These are phyloP conservation scores for Amanita thiersii DNA, from an alignment of 768 basidiomycete genomes.

Conservation along the genomic window DNA sequence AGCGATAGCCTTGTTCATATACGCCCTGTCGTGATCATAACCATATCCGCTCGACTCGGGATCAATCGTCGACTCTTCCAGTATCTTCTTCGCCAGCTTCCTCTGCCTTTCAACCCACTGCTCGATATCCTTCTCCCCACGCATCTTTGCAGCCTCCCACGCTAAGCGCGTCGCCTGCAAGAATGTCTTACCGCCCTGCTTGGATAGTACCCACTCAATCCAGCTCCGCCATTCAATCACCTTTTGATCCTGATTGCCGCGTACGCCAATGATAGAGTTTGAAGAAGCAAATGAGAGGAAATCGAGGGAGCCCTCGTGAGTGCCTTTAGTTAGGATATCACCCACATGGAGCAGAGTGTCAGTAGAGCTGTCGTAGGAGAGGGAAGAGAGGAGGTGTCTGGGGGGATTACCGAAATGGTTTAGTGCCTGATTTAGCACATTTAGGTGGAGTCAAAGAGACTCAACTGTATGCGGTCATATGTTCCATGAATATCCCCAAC, in stretches of 20 bases:
- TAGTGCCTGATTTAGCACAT: not conserved
- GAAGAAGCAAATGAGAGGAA: conserved; percentile 58
- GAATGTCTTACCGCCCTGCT: conserved; percentile 46
- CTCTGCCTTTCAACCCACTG: conserved; percentile 29
- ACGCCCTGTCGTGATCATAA: conserved; percentile 11
- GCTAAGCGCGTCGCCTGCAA: conserved; percentile 37
- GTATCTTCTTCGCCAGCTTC: conserved; percentile 12
- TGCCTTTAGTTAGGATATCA: conserved; percentile 71
- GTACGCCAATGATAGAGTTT: conserved; percentile 66
- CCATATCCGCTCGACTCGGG: not conserved
- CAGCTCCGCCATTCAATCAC: conserved; percentile 87
- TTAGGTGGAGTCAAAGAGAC: not conserved
- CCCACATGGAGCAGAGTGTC: conserved; percentile 81
- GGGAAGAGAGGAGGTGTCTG: conserved; percentile 54
- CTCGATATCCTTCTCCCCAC: conserved; percentile 25
- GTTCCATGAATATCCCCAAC: conserved; percentile 90
- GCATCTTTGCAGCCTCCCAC: conserved; percentile 28
- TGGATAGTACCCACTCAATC: conserved; percentile 65
- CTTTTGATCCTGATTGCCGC: conserved; percentile 92
- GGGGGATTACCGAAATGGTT: conserved; percentile 52
- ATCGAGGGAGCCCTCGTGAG: conserved; percentile 48
- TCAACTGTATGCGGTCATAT: conserved; percentile 56
- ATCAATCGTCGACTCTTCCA: not conserved
- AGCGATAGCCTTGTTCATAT: conserved; percentile 13
- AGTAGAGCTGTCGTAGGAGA: conserved; percentile 48